A percentile compares a stretch with the other conserved stretches of the same genome.
These are phyloP conservation scores for Apiospora marii DNA, from an alignment of 2,329 filamentous ascomycete species.

Conservation along the genomic window DNA sequence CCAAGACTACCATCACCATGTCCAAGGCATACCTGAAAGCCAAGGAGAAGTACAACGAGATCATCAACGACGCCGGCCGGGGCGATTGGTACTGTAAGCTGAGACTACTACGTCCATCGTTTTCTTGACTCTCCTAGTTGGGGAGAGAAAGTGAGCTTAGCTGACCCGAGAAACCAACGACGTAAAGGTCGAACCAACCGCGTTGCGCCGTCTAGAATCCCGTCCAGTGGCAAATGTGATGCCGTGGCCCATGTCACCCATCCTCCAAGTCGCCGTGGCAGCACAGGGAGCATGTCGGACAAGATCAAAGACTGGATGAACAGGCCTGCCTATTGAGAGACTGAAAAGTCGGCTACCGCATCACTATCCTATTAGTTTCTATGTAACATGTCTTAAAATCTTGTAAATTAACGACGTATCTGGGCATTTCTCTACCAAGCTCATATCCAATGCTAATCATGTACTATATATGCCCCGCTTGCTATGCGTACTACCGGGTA, in stretches of 20 bases:
- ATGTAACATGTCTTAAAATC: background rate
- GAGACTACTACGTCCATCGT: background rate
- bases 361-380: too few species aligned
- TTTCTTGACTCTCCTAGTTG: too few species aligned
- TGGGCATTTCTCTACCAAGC: background rate
- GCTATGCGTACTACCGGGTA: constrained; percentile 14
- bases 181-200: constrained; percentile 42
- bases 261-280: constrained; percentile 38
- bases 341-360: background rate
- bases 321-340: constrained; percentile 38
- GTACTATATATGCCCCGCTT: background rate
- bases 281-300: constrained; percentile 36
- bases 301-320: constrained; percentile 41
- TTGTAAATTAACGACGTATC: background rate
- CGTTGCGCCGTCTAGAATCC: constrained; percentile 36
- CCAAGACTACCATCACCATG: constrained; percentile 32
- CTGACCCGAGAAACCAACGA: constrained; percentile 25
- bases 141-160: too few species aligned
- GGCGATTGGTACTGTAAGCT: constrained; percentile 42
- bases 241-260: constrained; percentile 38
- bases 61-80: constrained; percentile 43
- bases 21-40: constrained; percentile 41
- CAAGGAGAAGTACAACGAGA: constrained; percentile 45
- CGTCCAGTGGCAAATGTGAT: constrained; percentile 39
- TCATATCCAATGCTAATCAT: background rate